Evolutionary conservation across 78 protist species (phyloP).

Genomic region (Dictyostelium firmibasis): DNA sequence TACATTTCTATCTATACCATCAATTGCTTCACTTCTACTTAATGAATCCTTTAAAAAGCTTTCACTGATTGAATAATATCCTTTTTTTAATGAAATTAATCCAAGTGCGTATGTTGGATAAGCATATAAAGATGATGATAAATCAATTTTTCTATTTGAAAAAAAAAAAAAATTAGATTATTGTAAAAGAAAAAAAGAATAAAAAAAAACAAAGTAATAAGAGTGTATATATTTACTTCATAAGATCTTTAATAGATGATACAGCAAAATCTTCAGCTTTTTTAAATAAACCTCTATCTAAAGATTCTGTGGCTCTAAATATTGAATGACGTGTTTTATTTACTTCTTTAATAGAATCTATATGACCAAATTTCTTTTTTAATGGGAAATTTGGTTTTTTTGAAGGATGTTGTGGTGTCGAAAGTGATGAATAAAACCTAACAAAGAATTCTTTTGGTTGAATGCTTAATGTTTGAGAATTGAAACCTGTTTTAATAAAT

Average conservation of each 20-base stretch:
- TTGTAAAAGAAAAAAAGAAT: neutral
- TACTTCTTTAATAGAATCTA: neutral
- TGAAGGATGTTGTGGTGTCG: neutral
- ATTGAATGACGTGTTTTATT: neutral
- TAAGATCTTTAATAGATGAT: neutral
- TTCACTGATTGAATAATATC: slow-evolving; percentile 7
- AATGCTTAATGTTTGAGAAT: neutral
- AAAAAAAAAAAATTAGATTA: neutral
- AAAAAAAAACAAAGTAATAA: neutral
- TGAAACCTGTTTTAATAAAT: neutral
- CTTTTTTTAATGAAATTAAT: slow-evolving; percentile 33
- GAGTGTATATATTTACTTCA: slow-evolving; percentile 6
- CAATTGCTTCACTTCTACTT: slow-evolving; percentile 18
- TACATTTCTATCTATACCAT: neutral
- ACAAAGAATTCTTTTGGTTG: neutral
- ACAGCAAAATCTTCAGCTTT: slow-evolving; percentile 21
- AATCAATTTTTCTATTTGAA: neutral
- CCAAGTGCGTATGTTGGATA: slow-evolving; percentile 50
- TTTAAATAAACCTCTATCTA: slow-evolving; percentile 24
- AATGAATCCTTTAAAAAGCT: slow-evolving; percentile 8
- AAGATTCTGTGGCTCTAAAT: neutral
- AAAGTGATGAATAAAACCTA: slow-evolving; percentile 4
- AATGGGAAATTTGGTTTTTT: neutral
- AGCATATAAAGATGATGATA: slow-evolving; percentile 47
- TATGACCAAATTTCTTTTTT: neutral